Conservation (phyloP, 148 eudicot genomes). For the Rhododendron molle region DNA sequence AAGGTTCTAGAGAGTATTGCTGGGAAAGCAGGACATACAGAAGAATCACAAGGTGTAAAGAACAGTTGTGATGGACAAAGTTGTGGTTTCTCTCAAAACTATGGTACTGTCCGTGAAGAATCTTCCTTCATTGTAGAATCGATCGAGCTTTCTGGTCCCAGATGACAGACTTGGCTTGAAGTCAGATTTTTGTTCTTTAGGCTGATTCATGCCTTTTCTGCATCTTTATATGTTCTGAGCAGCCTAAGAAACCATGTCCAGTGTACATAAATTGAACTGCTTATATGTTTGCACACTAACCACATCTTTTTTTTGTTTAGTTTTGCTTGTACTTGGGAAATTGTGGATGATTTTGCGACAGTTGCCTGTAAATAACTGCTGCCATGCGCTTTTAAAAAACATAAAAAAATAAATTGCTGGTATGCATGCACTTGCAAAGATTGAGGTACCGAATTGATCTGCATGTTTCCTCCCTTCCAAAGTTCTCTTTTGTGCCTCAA, state of each 20-base stretch:
- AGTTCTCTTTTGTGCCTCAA: neutral
- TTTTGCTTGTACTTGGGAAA: neutral
- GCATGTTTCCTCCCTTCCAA: neutral
- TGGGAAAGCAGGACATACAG: constrained; percentile 24
- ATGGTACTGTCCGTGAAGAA: constrained; percentile 38
- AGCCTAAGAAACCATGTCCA: neutral
- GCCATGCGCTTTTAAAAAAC: neutral
- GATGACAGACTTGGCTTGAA: constrained; percentile 29
- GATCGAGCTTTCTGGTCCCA: constrained; percentile 87
- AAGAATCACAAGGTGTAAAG: constrained; percentile 39
- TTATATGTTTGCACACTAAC: neutral
- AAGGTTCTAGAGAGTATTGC: constrained; percentile 54
- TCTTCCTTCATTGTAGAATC: constrained; percentile 76
- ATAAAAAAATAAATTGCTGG: neutral
- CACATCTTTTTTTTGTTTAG: neutral
- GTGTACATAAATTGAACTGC: neutral
- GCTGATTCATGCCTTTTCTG: neutral
- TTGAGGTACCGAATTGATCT: neutral
- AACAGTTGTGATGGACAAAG: constrained; percentile 22
- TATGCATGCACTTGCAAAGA: neutral
- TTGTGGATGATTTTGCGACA: neutral
- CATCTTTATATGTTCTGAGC: neutral
- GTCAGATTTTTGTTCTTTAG: neutral
- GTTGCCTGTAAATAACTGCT: neutral
- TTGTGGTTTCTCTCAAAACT: constrained; percentile 44